Evolutionary conservation across 345 rosid genomes (phyloP), one percentile per base, ranked within the genome.

Genomic region (Syzygium grande): DNA sequence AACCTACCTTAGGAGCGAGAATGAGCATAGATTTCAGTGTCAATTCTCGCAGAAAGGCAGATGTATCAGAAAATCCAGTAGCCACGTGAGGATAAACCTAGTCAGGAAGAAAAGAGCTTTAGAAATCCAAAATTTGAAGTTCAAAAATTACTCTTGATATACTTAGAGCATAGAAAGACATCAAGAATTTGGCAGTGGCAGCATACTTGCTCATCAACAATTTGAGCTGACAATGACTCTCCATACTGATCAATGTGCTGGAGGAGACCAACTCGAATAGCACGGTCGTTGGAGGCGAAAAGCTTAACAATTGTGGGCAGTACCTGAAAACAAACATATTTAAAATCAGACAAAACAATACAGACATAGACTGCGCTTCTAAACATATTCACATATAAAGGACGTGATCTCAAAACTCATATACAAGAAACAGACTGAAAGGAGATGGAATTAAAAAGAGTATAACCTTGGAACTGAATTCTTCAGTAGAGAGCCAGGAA

Each of bases 191-290:
- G 43, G 84, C 41, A 78, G 54, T 23, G 79, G 85, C 54, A 55
- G 86, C 93, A 89, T 95, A 98, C 99, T 93, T 97, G 99, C 92
- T 97, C 99, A 92, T 98, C 99, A 85, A 96, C 98, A 87, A 95
- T 91, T 89, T 96, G 97, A 65, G 95, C 93, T 5, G 98, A 92
- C 90, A 98, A 88, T 84, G 98, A 96, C 90, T 97, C 98, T 88
- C 99, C 99, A 89, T 89, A 98, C 89, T 96, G 98, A 92, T 98
- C 99, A 91, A 98, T 93, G 92, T 98, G 99, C 93, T 98, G 99
- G 88, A 98, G 91, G 86, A 98, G 99, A 88, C 97, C 93, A 63
- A 97, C 98, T 90, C 99, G 94, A 89, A 98, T 92, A 29, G 98
- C 98, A 91, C 99, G 97, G 89, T 98, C 99, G 89, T 96, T 96